These are phyloP conservation scores for Cryptosporidium andersoni DNA, from an alignment of 169 alveolate species.

Conservation along the genomic window DNA sequence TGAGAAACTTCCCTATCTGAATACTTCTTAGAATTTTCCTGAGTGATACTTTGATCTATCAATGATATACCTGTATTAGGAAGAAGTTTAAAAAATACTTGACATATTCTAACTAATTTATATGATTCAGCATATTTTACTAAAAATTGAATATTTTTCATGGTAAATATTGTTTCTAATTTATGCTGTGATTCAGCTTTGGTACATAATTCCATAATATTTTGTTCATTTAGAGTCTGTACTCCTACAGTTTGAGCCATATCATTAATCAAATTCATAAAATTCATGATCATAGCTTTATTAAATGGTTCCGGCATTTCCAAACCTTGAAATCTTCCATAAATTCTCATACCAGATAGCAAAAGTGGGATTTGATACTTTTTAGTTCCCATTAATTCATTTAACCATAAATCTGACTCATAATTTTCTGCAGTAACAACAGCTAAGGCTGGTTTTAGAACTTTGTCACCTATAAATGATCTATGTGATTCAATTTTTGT, in stretches of 20 bases:
- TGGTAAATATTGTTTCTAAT: slow-evolving; percentile 7
- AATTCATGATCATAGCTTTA: slow-evolving; percentile 6
- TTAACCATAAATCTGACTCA: slow-evolving; percentile 34
- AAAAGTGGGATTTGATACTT: slow-evolving; percentile 13
- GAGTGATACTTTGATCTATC: background rate
- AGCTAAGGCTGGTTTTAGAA: slow-evolving; percentile 50
- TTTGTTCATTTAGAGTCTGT: background rate
- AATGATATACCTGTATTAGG: slow-evolving; percentile 35
- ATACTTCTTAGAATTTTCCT: too few relatives aligned
- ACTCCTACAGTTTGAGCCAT: background rate
- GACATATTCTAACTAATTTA: slow-evolving; percentile 47
- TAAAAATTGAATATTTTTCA: slow-evolving; percentile 8
- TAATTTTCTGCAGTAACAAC: slow-evolving; percentile 68
- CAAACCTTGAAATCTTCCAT: slow-evolving; percentile 60
- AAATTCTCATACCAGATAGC: slow-evolving; percentile 17
- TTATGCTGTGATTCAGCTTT: slow-evolving; percentile 8
- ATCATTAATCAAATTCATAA: background rate
- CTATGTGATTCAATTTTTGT: slow-evolving; percentile 32
- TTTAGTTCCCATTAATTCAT: background rate
- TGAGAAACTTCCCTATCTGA: too few relatives aligned
- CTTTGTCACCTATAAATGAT: slow-evolving; percentile 57
- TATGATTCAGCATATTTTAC: slow-evolving; percentile 32
- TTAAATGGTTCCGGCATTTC: background rate
- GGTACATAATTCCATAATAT: slow-evolving; percentile 4
- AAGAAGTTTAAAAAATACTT: slow-evolving; percentile 25